Evolutionary conservation across 148 eudicot species (phyloP).

Genomic region (Linanthus parryae): DNA sequence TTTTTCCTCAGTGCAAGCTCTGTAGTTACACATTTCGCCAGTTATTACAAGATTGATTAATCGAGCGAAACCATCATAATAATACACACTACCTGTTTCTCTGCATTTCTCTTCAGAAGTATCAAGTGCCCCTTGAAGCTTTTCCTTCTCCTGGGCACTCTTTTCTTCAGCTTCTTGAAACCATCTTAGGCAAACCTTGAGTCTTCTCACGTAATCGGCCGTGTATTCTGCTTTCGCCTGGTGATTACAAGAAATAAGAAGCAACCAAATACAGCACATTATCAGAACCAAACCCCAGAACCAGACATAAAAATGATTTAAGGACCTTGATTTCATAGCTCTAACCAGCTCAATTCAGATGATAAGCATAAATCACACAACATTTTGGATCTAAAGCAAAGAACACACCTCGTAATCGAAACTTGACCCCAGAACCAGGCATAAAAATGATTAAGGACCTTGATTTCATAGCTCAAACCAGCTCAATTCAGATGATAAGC

Average conservation of each 20-base stretch:
- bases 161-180: constrained; percentile 50
- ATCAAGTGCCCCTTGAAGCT: constrained; percentile 26
- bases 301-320: no score
- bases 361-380: no score
- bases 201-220: constrained; percentile 39
- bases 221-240: constrained; percentile 61
- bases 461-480: no score
- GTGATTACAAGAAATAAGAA: constrained; percentile 3
- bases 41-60: background rate
- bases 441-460: no score
- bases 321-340: no score
- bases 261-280: no score
- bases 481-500: no score
- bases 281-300: no score
- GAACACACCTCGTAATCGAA: constrained; percentile 51
- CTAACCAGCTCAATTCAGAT: no score
- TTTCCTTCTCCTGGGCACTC: constrained; percentile 42
- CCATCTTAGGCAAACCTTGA: constrained; percentile 58
- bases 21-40: constrained; percentile 13
- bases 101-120: constrained; percentile 34
- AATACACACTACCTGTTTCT: constrained; percentile 32
- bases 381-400: no score
- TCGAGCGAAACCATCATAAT: background rate
- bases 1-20: constrained; percentile 39
- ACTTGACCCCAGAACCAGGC: constrained; percentile 46